Evolutionary conservation across 495 filamentous ascomycete genomes (phyloP).

Genomic region (Cercophora samala): DNA sequence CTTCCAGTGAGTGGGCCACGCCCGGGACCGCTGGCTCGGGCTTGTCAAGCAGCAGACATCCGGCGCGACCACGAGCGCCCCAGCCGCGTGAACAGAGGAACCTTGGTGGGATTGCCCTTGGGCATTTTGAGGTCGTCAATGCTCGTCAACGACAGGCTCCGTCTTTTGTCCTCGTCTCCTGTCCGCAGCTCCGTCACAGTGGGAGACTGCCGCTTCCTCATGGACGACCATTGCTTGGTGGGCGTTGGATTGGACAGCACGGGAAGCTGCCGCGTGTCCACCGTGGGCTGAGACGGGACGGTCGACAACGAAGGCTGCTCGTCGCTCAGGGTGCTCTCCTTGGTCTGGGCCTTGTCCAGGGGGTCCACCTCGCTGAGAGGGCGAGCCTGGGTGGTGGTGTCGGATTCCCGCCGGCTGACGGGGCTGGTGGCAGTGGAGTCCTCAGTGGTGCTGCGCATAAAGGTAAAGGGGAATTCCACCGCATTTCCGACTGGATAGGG

Average conservation of each 20-base stretch:
- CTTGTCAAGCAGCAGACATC: constrained; percentile 14
- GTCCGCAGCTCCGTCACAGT: neutral
- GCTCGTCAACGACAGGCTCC: constrained; percentile 25
- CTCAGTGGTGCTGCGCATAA: constrained; percentile 23
- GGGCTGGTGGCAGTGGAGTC: neutral
- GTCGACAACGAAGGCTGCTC: neutral
- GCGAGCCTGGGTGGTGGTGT: constrained; percentile 1
- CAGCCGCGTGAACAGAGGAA: constrained; percentile 22
- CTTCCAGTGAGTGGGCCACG: neutral
- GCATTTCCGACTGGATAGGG: constrained; percentile 25
- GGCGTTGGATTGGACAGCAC: neutral
- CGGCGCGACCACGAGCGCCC: constrained; percentile 27
- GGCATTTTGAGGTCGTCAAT: constrained; percentile 24
- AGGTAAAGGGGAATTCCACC: constrained; percentile 29
- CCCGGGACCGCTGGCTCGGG: neutral
- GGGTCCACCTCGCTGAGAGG: neutral
- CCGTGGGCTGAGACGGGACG: constrained; percentile 1
- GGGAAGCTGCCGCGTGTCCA: neutral
- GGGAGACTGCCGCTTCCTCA: constrained; percentile 8
- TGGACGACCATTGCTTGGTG: constrained; percentile 4
- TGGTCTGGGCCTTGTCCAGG: neutral
- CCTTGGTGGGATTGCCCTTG: constrained; percentile 15
- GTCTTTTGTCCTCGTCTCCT: constrained; percentile 13
- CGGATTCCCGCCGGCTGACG: neutral
- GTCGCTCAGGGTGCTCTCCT: neutral